These are phyloP conservation scores for Logfia minima DNA, from an alignment of 129 eudicot genomes.

Conservation along the genomic window DNA sequence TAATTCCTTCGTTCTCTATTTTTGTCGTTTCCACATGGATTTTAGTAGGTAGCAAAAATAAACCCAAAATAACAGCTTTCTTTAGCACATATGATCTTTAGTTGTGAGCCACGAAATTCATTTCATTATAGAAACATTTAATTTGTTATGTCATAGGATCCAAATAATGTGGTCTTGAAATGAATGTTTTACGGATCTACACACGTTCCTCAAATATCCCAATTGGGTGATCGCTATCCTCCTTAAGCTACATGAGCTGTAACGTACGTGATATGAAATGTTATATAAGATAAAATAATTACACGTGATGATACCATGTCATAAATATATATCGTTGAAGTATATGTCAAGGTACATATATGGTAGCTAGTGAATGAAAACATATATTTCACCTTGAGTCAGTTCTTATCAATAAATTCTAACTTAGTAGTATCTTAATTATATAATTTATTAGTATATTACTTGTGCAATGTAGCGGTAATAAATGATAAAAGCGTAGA, in stretches of 20 bases:
- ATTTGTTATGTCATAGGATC: not conserved
- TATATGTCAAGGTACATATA: too few relatives aligned
- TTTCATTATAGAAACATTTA: not conserved
- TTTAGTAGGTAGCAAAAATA: slow-evolving; percentile 2
- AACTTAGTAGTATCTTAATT: too few relatives aligned
- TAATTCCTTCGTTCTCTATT: not conserved
- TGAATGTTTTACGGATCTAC: slow-evolving; percentile 31
- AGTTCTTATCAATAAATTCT: too few relatives aligned
- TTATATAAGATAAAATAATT: not conserved
- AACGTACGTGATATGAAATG: not conserved
- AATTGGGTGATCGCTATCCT: slow-evolving; percentile 18
- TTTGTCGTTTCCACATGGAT: not conserved
- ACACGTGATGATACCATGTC: slow-evolving; percentile 5
- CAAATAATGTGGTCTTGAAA: slow-evolving; percentile 3
- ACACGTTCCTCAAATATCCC: slow-evolving; percentile 26
- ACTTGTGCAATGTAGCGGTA: too few relatives aligned
- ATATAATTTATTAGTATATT: too few relatives aligned
- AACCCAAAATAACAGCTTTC: not conserved
- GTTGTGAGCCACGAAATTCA: not conserved
- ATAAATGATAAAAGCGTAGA: too few relatives aligned
- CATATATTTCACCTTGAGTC: too few relatives aligned
- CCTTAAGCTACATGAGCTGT: not conserved
- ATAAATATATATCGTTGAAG: too few relatives aligned
- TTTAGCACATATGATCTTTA: not conserved
- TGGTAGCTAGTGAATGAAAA: too few relatives aligned